Evolutionary conservation across 2,329 filamentous ascomycete species (phyloP), one percentile per base, ranked within the genome.

Genomic region (Nemania sp.): DNA sequence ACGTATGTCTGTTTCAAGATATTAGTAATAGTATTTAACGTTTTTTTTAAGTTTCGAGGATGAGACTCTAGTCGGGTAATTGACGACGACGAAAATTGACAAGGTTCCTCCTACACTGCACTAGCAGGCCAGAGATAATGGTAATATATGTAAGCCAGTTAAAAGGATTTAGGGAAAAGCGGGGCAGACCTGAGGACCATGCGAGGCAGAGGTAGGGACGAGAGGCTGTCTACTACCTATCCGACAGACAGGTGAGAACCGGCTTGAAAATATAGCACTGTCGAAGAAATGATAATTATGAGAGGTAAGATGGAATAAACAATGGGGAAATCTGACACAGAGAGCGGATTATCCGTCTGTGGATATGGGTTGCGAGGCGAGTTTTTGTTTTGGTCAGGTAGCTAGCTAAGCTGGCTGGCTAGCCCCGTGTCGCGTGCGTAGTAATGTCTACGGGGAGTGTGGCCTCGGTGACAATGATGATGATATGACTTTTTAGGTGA

Each of bases 111-210:
- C 49, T 52, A 27, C 15, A 15, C 43, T 20, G 24, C 57, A 13
- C 58, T 38, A 35, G 53, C 38, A 32, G 26, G 24, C 24, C n/a
- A 47, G 5, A 13, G 51, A 53, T 45, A 35, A 18, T 18, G 24
- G 20, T 20, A 38, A 54, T 54, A 61, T 27, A 54, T 54, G 56
- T 27, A 32, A 62, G 20, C 43, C 54, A 64, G 45, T 54, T 58
- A 38, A n/a, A n/a, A 62, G 15, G 32, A 58, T 47, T 26, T 26
- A 29, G n/a, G n/a, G 47, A 68, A 68, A 68, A 68, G 66, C 62
- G 66, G 66, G 66, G 20, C 6, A 10, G 15, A 35, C n/a, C 22
- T 29, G 32, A 63, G 43, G 60, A 55, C 22, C 3, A 60, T 26
- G 58, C 64, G 35, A 62, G 18, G 58, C 29, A 62, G 52, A 63